Conservation (phyloP, 1,284 basidiomycete species). For the Apiotrichum sp. region DNA sequence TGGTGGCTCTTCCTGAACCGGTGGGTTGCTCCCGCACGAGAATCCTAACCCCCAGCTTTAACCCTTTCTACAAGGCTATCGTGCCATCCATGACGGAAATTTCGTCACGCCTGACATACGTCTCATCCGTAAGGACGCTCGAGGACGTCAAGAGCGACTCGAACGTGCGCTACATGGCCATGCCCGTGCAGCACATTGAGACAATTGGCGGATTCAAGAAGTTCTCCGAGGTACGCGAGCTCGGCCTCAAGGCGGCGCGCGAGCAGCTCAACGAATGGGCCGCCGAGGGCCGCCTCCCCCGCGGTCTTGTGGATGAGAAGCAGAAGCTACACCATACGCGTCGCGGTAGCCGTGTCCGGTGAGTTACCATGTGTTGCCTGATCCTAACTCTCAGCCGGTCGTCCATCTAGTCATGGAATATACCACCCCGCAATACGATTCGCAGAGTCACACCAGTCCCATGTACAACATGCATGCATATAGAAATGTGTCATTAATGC, state of each 20-base stretch:
- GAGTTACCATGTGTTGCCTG: slow-evolving; percentile 7
- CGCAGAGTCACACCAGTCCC: not conserved
- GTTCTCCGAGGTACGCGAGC: slow-evolving; percentile 58
- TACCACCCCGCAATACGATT: no score
- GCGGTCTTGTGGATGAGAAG: slow-evolving; percentile 54
- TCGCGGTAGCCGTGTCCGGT: slow-evolving; percentile 34
- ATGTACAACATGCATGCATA: slow-evolving; percentile 2
- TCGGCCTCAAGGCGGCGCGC: slow-evolving; percentile 72
- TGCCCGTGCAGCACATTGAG: slow-evolving; percentile 71
- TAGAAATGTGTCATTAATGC: not conserved
- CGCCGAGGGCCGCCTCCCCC: slow-evolving; percentile 71
- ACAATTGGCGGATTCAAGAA: slow-evolving; percentile 46
- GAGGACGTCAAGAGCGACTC: slow-evolving; percentile 88
- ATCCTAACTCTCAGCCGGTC: slow-evolving; percentile 4
- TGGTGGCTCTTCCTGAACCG: slow-evolving; percentile 94
- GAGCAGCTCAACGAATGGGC: slow-evolving; percentile 72
- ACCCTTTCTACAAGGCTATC: slow-evolving; percentile 74
- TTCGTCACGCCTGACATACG: slow-evolving; percentile 90
- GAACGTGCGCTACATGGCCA: slow-evolving; percentile 83
- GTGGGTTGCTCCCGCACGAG: slow-evolving; percentile 48
- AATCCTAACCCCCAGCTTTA: slow-evolving; percentile 43
- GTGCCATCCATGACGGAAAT: slow-evolving; percentile 95
- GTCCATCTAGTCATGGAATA: slow-evolving; percentile 6
- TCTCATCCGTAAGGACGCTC: slow-evolving; percentile 88
- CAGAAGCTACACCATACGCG: slow-evolving; percentile 28